Evolutionary conservation across 306 rosid genomes (phyloP).

Genomic region (Vigna angularis): DNA sequence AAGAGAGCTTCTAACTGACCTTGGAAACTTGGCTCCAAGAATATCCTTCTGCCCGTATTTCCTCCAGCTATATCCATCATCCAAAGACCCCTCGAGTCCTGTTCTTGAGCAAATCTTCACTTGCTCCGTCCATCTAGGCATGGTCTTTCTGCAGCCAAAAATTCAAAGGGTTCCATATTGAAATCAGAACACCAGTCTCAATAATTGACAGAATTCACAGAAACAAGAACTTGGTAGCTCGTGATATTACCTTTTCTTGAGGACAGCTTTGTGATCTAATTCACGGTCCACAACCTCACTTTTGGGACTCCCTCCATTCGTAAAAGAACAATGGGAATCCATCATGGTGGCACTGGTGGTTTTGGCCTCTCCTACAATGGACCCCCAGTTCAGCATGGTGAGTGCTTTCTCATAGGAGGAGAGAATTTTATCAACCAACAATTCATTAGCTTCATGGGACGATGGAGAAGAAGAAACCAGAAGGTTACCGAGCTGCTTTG

Average conservation of each 20-base stretch:
- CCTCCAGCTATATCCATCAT: constrained; percentile 87
- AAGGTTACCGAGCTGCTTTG: constrained; percentile 58
- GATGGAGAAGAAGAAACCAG: constrained; percentile 54
- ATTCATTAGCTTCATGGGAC: constrained; percentile 48
- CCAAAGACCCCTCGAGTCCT: constrained; percentile 59
- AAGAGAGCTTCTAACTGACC: constrained; percentile 55
- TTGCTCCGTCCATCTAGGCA: constrained; percentile 64
- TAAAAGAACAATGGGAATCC: constrained; percentile 49
- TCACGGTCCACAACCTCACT: constrained; percentile 53
- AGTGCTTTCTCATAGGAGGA: constrained; percentile 65
- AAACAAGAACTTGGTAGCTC: constrained; percentile 13
- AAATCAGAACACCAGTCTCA: constrained; percentile 15
- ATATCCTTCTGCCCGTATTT: constrained; percentile 89
- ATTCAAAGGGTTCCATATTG: background rate
- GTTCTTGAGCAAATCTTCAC: constrained; percentile 60
- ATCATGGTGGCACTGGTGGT: constrained; percentile 41
- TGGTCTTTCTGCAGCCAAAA: constrained; percentile 63
- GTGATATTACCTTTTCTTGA: constrained; percentile 64
- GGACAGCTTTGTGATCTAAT: constrained; percentile 49
- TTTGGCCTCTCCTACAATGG: constrained; percentile 36
- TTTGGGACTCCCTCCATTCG: constrained; percentile 43
- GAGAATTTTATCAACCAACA: constrained; percentile 60
- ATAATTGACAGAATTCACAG: background rate
- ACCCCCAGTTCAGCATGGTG: constrained; percentile 43
- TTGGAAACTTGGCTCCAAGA: constrained; percentile 75